A percentile compares a stretch with the other conserved stretches of the same genome.
Conservation (phyloP, 2,329 filamentous ascomycete genomes). For the Pyrenophora seminiperda region DNA sequence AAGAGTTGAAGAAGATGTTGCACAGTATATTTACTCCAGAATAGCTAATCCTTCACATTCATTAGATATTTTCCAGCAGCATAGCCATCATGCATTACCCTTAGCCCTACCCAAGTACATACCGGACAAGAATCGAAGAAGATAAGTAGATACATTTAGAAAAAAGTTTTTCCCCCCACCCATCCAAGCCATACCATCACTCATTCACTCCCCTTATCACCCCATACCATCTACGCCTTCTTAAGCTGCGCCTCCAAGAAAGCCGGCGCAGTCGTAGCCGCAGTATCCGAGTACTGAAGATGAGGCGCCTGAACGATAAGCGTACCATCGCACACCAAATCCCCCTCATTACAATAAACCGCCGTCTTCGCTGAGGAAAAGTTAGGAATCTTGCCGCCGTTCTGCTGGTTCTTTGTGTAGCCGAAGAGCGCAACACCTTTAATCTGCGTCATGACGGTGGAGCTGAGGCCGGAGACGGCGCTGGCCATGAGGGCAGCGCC, state of each 20-base stretch:
- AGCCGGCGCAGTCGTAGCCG: conserved; percentile 24
- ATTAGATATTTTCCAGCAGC: too few relatives aligned
- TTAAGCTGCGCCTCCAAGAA: conserved; percentile 22
- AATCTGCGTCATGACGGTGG: conserved; percentile 36
- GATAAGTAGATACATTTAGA: too few relatives aligned
- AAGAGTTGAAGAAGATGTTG: too few relatives aligned
- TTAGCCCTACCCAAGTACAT: too few relatives aligned
- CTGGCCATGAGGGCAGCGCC: conserved; percentile 45
- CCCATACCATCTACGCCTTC: background rate
- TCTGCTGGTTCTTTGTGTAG: conserved; percentile 47
- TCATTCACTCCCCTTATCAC: too few relatives aligned
- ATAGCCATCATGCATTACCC: too few relatives aligned
- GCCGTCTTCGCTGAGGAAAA: conserved; percentile 39
- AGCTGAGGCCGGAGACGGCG: conserved; percentile 33
- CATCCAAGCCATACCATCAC: too few relatives aligned
- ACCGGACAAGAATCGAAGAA: too few relatives aligned
- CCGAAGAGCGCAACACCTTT: conserved; percentile 47
- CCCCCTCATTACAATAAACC: conserved; percentile 40
- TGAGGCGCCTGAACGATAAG: conserved; percentile 39
- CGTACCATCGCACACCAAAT: conserved; percentile 42
- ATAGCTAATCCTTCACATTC: too few relatives aligned
- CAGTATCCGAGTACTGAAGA: conserved; percentile 34
- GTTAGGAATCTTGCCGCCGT: conserved; percentile 40
- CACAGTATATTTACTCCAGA: too few relatives aligned
- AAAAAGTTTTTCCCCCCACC: too few relatives aligned